Percentiles rank a stretch among this genome's conserved stretches.
Evolutionary conservation across 2,329 filamentous ascomycete species (phyloP).

Genomic region (Cordyceps fumosorosea): DNA sequence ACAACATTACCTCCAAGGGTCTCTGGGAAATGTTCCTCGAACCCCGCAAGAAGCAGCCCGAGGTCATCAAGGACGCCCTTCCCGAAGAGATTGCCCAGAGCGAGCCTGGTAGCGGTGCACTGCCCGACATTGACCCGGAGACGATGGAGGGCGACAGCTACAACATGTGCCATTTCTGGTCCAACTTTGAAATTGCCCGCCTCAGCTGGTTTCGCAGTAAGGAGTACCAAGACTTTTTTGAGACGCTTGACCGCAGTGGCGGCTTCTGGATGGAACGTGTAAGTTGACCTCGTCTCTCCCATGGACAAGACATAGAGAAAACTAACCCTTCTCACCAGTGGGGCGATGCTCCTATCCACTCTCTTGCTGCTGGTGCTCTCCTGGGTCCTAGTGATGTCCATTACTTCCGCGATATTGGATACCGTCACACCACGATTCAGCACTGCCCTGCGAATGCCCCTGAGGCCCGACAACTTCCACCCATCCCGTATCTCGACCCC

Average conservation of each 20-base stretch:
- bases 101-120: constrained; percentile 61
- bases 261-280: constrained; percentile 99
- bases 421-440: constrained; percentile 97
- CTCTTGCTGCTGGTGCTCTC: constrained; percentile 84
- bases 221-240: constrained; percentile 95
- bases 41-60: constrained; percentile 57
- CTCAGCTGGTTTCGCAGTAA: constrained; percentile 96
- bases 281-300: constrained; percentile 26
- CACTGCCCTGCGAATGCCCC: constrained; percentile 97
- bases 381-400: constrained; percentile 79
- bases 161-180: constrained; percentile 99
- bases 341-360: constrained; percentile 98
- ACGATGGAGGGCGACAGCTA: constrained; percentile 96
- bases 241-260: constrained; percentile 97
- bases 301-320: too few relatives aligned
- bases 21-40: constrained; percentile 99
- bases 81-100: constrained; percentile 76
- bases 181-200: constrained; percentile 95
- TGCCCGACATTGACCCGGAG: constrained; percentile 82
- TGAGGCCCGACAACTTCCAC: constrained; percentile 66
- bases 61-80: constrained; percentile 55
- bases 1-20: constrained; percentile 85
- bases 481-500: constrained; percentile 73
- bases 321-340: constrained; percentile 50
- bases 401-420: constrained; percentile 98